A percentile compares a stretch with the other conserved stretches of the same genome.
These are phyloP conservation scores for Lonicera japonica DNA, from an alignment of 129 eudicot species.

Conservation along the genomic window DNA sequence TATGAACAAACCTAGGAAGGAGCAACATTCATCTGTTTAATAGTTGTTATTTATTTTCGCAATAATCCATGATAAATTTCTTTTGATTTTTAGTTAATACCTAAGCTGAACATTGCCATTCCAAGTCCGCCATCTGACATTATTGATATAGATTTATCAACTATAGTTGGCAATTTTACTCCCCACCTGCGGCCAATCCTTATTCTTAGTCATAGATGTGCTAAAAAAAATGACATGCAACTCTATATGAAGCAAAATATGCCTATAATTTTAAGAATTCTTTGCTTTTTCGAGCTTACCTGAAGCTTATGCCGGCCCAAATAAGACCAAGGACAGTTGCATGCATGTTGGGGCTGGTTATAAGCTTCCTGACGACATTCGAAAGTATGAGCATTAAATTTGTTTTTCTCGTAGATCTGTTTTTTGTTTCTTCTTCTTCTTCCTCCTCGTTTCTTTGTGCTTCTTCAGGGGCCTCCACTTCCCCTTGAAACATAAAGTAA, in stretches of 20 bases:
- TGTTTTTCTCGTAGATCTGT: conserved; percentile 23
- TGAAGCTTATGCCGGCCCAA: conserved; percentile 76
- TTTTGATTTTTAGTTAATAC: conserved; percentile 18
- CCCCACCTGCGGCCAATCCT: conserved; percentile 48
- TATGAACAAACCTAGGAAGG: conserved; percentile 66
- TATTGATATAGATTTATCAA: conserved; percentile 54
- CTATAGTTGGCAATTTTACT: conserved; percentile 56
- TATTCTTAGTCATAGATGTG: neutral
- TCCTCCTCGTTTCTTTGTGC: conserved; percentile 23
- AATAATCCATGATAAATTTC: neutral
- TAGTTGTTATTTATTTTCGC: neutral
- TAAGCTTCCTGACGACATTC: conserved; percentile 65
- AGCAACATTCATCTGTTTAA: neutral
- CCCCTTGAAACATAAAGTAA: conserved; percentile 19
- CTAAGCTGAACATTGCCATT: conserved; percentile 97
- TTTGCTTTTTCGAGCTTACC: conserved; percentile 40
- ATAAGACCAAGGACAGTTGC: conserved; percentile 62
- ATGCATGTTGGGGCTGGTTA: conserved; percentile 62
- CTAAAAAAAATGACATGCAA: neutral
- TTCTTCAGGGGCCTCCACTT: conserved; percentile 33
- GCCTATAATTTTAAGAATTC: neutral
- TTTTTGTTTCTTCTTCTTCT: conserved; percentile 20
- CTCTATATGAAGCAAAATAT: neutral
- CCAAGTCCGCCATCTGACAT: conserved; percentile 87
- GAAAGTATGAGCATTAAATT: conserved; percentile 22